Evolutionary conservation across 164 flowering plant genomes (phyloP), one percentile per base, ranked within the genome.

Genomic region (Umbilicus rupestris): DNA sequence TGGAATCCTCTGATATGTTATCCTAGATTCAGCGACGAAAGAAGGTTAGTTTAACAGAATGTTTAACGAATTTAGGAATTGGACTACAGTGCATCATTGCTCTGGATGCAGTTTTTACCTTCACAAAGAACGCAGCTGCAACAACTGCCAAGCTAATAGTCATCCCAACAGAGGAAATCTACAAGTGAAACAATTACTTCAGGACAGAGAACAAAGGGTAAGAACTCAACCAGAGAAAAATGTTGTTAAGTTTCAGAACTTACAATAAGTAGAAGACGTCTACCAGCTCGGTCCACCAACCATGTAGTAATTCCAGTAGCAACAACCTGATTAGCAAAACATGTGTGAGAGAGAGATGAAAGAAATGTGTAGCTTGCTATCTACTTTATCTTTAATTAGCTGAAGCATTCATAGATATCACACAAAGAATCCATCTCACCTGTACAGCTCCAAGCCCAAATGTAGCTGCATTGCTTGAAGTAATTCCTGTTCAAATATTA

Each of bases 251-350:
- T 62, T 46, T 49, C 15, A 26, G 10, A 63, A 82, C 97, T 82
- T 77, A 90, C 98, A 47, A 80, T 86, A 64, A 94, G 92, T n/a
- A 94, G 88, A 68, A 91, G 73, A 68, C 97, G 78, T 39, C 98
- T 97, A 17, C 98, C 98, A 24, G 95, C 73, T 83, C 73, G 87
- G 75, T 94, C 98, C 63, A 79, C 75, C 83, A 94, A 75, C 96
- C 91, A 91, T 31, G 91, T 82, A 49, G 96, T 70, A 71, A 89
- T 81, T 62, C 76, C 93, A 73, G 97, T 94, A 19, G 94, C 91
- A 66, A 87, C 63, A 49, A 93, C 97, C 98, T 92, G 72, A 9
- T 62, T n/a, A 26, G 30, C 60, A 74, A 55, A 28, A 33, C 39
- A 29, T n/a, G 33, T 64, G 30, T n/a, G 57, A 42, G 68, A 16